Evolutionary conservation across 1,284 basidiomycete species (phyloP).

Genomic region (Heterobasidion parviporum): DNA sequence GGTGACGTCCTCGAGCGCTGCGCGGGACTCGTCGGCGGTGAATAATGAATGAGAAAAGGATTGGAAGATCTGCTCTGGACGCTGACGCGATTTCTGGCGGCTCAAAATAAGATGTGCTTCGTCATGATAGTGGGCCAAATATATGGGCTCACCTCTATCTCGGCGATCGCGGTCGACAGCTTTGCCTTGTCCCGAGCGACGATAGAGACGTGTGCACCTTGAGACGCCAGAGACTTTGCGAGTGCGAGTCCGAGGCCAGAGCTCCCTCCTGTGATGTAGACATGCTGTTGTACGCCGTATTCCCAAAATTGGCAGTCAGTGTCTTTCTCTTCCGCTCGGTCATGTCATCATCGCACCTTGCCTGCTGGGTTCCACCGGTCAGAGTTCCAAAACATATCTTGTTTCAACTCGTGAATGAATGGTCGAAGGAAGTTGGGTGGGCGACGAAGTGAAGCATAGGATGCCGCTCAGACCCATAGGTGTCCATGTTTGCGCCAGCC

Average conservation of each 20-base stretch:
- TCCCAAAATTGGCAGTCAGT: not conserved
- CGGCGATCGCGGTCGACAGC: conserved; percentile 47
- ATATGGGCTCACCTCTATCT: conserved; percentile 46
- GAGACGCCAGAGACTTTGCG: conserved; percentile 57
- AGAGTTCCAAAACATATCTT: conserved; percentile 2
- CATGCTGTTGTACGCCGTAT: conserved; percentile 36
- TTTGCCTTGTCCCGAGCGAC: conserved; percentile 65
- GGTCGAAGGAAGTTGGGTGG: too few relatives aligned
- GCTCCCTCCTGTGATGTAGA: conserved; percentile 77
- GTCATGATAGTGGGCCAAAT: too few relatives aligned
- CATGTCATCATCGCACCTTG: conserved; percentile 7
- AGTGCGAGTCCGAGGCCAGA: conserved; percentile 73
- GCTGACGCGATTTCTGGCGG: not conserved
- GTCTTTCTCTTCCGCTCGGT: not conserved
- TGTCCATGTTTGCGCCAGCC: too few relatives aligned
- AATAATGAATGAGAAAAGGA: not conserved
- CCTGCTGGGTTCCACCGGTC: conserved; percentile 12
- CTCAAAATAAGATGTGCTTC: too few relatives aligned
- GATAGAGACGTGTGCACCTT: conserved; percentile 77
- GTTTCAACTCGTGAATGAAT: not conserved
- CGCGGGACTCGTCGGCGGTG: not conserved
- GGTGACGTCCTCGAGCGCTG: not conserved
- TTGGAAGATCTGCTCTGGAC: not conserved
- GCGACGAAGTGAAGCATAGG: too few relatives aligned
- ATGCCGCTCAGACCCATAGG: too few relatives aligned